Evolutionary conservation across 257 asterid species (phyloP), one percentile per base, ranked within the genome.

Genomic region (Voacanga thouarsii): DNA sequence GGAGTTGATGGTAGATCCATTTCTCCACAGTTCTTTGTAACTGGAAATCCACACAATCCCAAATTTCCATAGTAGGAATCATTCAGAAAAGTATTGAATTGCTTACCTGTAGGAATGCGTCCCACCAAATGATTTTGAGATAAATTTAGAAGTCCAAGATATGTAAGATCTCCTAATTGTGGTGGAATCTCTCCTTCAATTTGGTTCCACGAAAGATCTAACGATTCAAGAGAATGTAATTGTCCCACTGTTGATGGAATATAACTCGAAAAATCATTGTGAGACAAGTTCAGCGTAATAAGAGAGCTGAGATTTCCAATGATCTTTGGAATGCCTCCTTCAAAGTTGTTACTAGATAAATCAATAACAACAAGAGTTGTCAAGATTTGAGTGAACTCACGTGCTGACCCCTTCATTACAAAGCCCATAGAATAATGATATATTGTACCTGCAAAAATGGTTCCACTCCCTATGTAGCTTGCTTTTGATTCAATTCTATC

Each of bases 1-100:
- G 47, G 9, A 44, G 47, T 2, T 3, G 26, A 55, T 15, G 6
- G 24, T 5, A 3, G 61, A 55, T 55, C 61, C 23, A 7, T 55
- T 55, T 6, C 5, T 12, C 15, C 15, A 14, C 66, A 26, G 28
- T 68, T 68, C 12, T 37, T 50, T 39, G 28, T 39, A 28, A 80
- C 12, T 67, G 83, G 80, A 18, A 37, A 45, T 66, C 80, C 80
- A 23, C 76, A 70, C 26, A 68, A 67, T 44, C 72, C 79, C 6
- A 12, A 26, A 49, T 74, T 80, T 1, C 77, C 80, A 0, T 5
- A 24, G 39, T 66, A 80, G 21, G 77, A 68, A 26, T 26, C 28
- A 7, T 68, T 45, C 19, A 10, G n/a, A 75, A 75, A 75, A 14
- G 73, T 44, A 23, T n/a, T 2, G 41, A 80, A 74, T 19, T 80